Evolutionary conservation across 1,284 basidiomycete species (phyloP).

Genomic region (Ganoderma meredithae): DNA sequence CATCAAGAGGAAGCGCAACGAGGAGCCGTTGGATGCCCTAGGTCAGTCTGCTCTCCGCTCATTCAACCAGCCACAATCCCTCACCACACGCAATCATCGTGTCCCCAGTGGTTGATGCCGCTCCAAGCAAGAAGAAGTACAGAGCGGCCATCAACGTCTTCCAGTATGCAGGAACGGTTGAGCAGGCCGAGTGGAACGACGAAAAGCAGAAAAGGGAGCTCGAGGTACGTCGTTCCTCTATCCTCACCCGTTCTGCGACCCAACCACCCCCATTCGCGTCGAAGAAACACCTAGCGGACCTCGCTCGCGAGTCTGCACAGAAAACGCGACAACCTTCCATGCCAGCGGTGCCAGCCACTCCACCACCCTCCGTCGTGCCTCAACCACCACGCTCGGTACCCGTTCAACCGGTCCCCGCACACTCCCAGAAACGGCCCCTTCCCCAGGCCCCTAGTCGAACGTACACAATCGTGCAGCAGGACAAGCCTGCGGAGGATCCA

Average conservation of each 20-base stretch:
- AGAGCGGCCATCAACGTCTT: slow-evolving; percentile 69
- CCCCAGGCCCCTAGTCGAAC: slow-evolving; percentile 18
- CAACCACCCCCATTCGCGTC: not conserved
- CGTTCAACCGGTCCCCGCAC: slow-evolving; percentile 7
- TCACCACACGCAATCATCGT: not conserved
- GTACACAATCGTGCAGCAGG: slow-evolving; percentile 43
- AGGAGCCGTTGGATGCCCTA: slow-evolving; percentile 80
- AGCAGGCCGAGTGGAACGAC: slow-evolving; percentile 70
- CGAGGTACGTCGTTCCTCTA: slow-evolving; percentile 48
- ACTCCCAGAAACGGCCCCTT: slow-evolving; percentile 11
- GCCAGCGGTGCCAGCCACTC: slow-evolving; percentile 15
- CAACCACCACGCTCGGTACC: slow-evolving; percentile 15
- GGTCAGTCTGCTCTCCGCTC: slow-evolving; percentile 49
- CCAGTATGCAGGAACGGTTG: slow-evolving; percentile 82
- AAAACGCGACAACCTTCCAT: slow-evolving; percentile 20
- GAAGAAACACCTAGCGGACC: slow-evolving; percentile 28
- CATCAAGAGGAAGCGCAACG: slow-evolving; percentile 80
- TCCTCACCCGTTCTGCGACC: not conserved
- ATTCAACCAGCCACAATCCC: not conserved
- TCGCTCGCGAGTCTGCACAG: slow-evolving; percentile 31
- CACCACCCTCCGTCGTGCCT: not conserved
- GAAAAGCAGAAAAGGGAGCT: slow-evolving; percentile 60
- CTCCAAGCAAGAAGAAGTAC: slow-evolving; percentile 64
- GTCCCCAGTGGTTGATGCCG: slow-evolving; percentile 68
- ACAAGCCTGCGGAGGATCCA: slow-evolving; percentile 21